phyloP scores from a whole-genome alignment of 257 asterid genomes.

The Przewalskia tangutica region DNA sequence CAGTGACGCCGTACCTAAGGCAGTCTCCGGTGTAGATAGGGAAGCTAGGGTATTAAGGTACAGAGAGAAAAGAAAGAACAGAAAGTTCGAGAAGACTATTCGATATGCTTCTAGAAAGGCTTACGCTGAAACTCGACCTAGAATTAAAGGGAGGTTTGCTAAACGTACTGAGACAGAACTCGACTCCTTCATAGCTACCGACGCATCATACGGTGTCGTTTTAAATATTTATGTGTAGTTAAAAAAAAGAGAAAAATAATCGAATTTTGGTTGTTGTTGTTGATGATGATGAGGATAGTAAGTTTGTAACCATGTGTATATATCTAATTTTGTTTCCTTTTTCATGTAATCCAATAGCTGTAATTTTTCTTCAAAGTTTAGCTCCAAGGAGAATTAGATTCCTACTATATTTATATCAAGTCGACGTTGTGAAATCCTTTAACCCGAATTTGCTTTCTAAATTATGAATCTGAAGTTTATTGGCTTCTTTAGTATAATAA shows the following conservation, averaged over 20 bases:
- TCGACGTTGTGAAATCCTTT: too few species aligned
- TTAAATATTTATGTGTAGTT: neutral
- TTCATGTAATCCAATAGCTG: neutral
- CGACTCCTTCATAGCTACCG: conserved; percentile 31
- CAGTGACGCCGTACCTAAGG: conserved; percentile 9
- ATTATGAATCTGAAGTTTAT: too few species aligned
- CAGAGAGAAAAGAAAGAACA: conserved; percentile 48
- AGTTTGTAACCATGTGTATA: neutral
- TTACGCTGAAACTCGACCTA: conserved; percentile 76
- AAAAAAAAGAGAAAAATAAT: too few species aligned
- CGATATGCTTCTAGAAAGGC: conserved; percentile 82
- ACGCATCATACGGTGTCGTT: conserved; percentile 39
- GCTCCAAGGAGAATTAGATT: too few species aligned
- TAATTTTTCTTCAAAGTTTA: neutral
- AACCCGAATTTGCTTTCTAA: too few species aligned
- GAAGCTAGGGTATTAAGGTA: conserved; percentile 42
- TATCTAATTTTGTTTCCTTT: neutral
- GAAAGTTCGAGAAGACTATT: conserved; percentile 44
- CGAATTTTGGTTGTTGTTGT: neutral
- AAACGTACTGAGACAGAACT: conserved; percentile 50
- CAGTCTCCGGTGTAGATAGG: conserved; percentile 6
- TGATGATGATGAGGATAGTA: neutral
- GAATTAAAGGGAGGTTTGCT: conserved; percentile 75
- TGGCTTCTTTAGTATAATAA: too few species aligned
- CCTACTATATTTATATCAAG: too few species aligned